A percentile compares a stretch with the other conserved stretches of the same genome.
phyloP scores from a whole-genome alignment of 2,329 filamentous ascomycete genomes.

The Microdochium nivale region DNA sequence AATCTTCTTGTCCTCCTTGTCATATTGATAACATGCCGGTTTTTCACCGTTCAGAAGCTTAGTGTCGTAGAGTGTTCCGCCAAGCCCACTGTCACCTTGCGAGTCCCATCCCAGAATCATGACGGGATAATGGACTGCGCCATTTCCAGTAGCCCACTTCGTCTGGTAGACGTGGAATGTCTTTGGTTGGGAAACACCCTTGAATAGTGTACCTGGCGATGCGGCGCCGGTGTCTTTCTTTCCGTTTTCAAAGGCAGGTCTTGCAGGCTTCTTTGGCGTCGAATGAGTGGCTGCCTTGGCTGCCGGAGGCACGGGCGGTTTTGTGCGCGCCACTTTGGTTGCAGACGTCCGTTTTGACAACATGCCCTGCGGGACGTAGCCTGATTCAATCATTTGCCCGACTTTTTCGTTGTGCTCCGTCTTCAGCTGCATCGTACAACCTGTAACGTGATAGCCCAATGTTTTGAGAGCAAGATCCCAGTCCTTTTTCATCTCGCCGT shows the following conservation, averaged over 20 bases:
- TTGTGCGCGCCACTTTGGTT: constrained; percentile 3
- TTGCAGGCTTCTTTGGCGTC: neutral
- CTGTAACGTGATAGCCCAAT: constrained; percentile 24
- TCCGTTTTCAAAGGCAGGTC: neutral
- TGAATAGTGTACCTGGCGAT: neutral
- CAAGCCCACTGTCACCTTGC: constrained; percentile 17
- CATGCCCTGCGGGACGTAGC: constrained; percentile 20
- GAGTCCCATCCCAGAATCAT: constrained; percentile 27
- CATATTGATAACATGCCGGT: constrained; percentile 25
- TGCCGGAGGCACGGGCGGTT: neutral
- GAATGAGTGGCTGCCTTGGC: neutral
- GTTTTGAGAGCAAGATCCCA: constrained; percentile 17
- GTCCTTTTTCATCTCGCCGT: constrained; percentile 20
- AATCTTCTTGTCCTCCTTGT: constrained; percentile 16
- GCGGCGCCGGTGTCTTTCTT: neutral
- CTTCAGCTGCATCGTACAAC: constrained; percentile 19
- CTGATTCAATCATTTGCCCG: constrained; percentile 16
- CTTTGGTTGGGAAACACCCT: constrained; percentile 16
- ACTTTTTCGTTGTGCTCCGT: constrained; percentile 24
- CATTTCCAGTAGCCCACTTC: constrained; percentile 14
- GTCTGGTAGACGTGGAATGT: constrained; percentile 24
- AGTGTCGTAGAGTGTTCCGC: constrained; percentile 16
- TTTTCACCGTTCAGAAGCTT: constrained; percentile 17
- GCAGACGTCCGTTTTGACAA: constrained; percentile 12
- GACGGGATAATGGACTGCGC: constrained; percentile 20